Evolutionary conservation across 768 basidiomycete genomes (phyloP), one percentile per base, ranked within the genome.

Genomic region (Hebeloma cylindrosporum): DNA sequence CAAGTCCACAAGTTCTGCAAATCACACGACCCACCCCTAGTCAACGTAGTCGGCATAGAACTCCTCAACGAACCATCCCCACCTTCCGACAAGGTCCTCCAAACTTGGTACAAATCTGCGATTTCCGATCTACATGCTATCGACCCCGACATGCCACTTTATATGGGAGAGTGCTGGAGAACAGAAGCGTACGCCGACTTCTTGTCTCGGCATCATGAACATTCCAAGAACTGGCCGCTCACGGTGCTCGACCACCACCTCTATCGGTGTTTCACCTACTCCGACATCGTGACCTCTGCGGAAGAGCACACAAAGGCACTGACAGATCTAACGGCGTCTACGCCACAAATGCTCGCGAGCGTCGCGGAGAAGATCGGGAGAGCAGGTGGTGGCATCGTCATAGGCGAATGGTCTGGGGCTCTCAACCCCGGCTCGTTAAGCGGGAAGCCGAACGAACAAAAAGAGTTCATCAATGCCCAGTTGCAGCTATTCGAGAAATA

Each of bases 321-420:
- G 14, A 59, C 61, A 22, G 71, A 76, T 37, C 59, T 58, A 0
- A 67, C 61, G 31, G 74, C 65, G 3, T 49, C 52, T 2, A 72
- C 66, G 28, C 76, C 69, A 2, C 59, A 60, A 40, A 72, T 60
- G 40, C 74, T 78, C 26, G 47, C 58, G 3, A 53, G 60, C 9
- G 59, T 64, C 8, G 45, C 64, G 1, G 67, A 71, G 40, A 65
- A 56, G 29, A 33, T 69, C 0, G 67, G 70, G 3, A 50, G 60
- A 1, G 61, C 59, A 0, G 64, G 67, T 2, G 67, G 67, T 2
- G 71, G 67, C 1, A 48, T 93, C 5, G 68, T 92, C 21, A 72
- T 92, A 0, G 89, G 82, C 5, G 90, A 93, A 56, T 92, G 85
- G 81, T 85, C 83, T 3, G 88, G 81, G 0, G 85, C 82, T 0